Conservation (phyloP, 495 filamentous ascomycete species). For the Penicillium coffeae region DNA sequence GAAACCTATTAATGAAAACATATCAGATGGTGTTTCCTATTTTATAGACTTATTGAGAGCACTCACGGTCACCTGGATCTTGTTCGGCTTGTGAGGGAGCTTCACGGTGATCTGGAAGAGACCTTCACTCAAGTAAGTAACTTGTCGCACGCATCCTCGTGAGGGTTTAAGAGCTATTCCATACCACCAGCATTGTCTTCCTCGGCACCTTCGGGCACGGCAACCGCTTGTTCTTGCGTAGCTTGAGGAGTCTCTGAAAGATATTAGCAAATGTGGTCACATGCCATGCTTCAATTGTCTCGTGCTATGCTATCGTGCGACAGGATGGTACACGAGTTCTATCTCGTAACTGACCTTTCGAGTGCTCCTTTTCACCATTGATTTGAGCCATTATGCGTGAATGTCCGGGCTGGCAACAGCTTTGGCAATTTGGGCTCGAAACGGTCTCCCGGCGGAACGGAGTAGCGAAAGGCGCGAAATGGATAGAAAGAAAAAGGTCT, state of each 20-base stretch:
- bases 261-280: slow-evolving; percentile 18
- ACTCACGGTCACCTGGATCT: slow-evolving; percentile 79
- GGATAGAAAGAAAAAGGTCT: slow-evolving; percentile 11
- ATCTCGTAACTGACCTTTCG: slow-evolving; percentile 31
- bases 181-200: slow-evolving; percentile 42
- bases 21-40: slow-evolving; percentile 8
- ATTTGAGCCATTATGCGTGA: slow-evolving; percentile 37
- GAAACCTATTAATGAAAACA: slow-evolving; percentile 61
- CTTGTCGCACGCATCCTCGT: neutral
- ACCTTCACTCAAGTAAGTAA: slow-evolving; percentile 32
- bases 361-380: slow-evolving; percentile 42
- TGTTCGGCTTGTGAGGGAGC: slow-evolving; percentile 73
- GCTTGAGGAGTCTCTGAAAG: slow-evolving; percentile 29
- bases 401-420: slow-evolving; percentile 16
- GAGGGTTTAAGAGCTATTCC: slow-evolving; percentile 8
- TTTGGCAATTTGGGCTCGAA: slow-evolving; percentile 12
- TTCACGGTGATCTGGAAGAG: slow-evolving; percentile 80
- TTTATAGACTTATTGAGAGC: neutral
- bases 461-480: slow-evolving; percentile 17
- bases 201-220: slow-evolving; percentile 32
- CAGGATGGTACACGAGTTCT: neutral
- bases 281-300: too few species aligned
- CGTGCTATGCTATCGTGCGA: too few species aligned
- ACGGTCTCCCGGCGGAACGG: slow-evolving; percentile 18
- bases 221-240: slow-evolving; percentile 37